These are phyloP conservation scores for Boletus reticuloceps DNA, from an alignment of 768 basidiomycete species.

Conservation along the genomic window DNA sequence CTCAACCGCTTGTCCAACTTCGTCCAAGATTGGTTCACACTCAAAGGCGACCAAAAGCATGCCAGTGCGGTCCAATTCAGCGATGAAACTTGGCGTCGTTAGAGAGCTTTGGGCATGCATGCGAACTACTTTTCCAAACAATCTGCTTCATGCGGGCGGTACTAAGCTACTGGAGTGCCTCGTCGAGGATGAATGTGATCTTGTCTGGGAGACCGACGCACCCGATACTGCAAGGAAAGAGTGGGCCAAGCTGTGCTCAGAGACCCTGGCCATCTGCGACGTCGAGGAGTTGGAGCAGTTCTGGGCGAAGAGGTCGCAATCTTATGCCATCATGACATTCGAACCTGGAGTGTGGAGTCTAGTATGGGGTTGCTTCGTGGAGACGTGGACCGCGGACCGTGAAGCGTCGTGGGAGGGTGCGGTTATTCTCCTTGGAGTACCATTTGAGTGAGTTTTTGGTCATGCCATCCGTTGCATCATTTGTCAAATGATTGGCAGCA, in stretches of 20 bases:
- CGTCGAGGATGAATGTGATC: slow-evolving; percentile 43
- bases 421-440: slow-evolving; percentile 50
- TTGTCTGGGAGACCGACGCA: slow-evolving; percentile 42
- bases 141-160: slow-evolving; percentile 42
- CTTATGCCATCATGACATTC: slow-evolving; percentile 29
- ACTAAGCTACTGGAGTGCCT: slow-evolving; percentile 49
- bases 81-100: slow-evolving; percentile 56
- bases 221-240: slow-evolving; percentile 45
- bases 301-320: slow-evolving; percentile 38
- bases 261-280: slow-evolving; percentile 49
- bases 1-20: slow-evolving; percentile 21
- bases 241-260: slow-evolving; percentile 63
- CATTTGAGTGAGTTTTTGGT: slow-evolving; percentile 54
- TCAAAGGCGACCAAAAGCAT: slow-evolving; percentile 3
- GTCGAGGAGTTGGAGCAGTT: slow-evolving; percentile 48
- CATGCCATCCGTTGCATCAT: neutral
- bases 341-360: slow-evolving; percentile 40
- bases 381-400: slow-evolving; percentile 50
- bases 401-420: slow-evolving; percentile 54
- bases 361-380: slow-evolving; percentile 58
- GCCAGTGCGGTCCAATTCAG: slow-evolving; percentile 36
- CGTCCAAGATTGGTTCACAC: slow-evolving; percentile 5
- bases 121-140: slow-evolving; percentile 40
- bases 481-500: slow-evolving; percentile 26
- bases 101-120: slow-evolving; percentile 57